Evolutionary conservation across 108 stramenopile genomes (phyloP).

Genomic region (Pseudonitzschia multiseries): DNA sequence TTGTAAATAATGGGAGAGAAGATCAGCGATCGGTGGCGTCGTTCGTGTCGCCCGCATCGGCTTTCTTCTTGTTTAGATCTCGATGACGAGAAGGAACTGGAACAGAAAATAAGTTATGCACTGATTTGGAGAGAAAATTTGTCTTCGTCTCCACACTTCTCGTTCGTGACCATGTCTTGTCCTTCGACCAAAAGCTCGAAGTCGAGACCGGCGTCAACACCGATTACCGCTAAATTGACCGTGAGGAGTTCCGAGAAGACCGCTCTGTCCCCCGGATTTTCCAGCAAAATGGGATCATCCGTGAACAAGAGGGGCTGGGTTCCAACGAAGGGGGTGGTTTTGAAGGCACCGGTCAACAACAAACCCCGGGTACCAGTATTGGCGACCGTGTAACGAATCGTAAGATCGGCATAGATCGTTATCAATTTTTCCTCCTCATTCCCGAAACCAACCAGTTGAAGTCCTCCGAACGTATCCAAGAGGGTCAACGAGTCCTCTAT

Average conservation of each 20-base stretch:
- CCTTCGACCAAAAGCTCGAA: background rate
- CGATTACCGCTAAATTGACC: background rate
- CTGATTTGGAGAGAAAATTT: background rate
- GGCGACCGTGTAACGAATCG: constrained; percentile 23
- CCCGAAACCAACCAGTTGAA: constrained; percentile 35
- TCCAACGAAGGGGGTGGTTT: constrained; percentile 21
- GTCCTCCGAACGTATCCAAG: constrained; percentile 26
- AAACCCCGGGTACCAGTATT: constrained; percentile 18
- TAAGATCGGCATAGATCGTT: constrained; percentile 21
- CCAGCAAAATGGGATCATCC: background rate
- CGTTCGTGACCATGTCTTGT: background rate
- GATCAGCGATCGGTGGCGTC: no score
- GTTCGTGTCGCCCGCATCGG: no score
- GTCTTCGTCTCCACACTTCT: constrained; percentile 4
- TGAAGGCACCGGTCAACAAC: constrained; percentile 19
- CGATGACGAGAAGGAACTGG: background rate
- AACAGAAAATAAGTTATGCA: constrained; percentile 1
- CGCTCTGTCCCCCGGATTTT: background rate
- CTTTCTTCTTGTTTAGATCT: no score
- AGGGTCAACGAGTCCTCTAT: constrained; percentile 22
- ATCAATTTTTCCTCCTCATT: constrained; percentile 24
- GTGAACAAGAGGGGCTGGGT: background rate
- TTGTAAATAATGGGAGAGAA: no score
- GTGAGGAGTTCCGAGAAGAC: constrained; percentile 11
- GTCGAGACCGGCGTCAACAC: background rate